phyloP scores from a whole-genome alignment of 345 rosid species.

The Camelina sativa region DNA sequence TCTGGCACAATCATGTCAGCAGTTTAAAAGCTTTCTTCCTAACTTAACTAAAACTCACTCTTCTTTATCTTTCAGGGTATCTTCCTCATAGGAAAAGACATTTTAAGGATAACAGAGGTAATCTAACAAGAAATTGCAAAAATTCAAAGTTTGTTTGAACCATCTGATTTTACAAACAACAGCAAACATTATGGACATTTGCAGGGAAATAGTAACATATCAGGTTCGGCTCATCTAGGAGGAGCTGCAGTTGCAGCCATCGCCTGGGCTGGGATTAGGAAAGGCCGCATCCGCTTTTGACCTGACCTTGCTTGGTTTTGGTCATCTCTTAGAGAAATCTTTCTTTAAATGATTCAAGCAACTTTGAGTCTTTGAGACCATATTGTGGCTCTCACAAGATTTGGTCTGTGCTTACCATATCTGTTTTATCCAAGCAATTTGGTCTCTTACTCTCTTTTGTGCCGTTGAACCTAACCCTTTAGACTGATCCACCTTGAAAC shows the following conservation, averaged over 20 bases:
- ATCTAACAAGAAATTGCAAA: not conserved
- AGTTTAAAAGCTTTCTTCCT: slow-evolving; percentile 24
- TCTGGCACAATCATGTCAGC: slow-evolving; percentile 13
- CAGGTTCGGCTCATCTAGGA: slow-evolving; percentile 91
- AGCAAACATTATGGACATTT: slow-evolving; percentile 41
- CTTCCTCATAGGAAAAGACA: slow-evolving; percentile 74
- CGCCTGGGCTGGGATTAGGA: slow-evolving; percentile 69
- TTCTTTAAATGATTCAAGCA: slow-evolving; percentile 15
- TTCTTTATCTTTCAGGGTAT: slow-evolving; percentile 57
- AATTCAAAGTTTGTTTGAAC: slow-evolving; percentile 19
- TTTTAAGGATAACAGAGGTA: slow-evolving; percentile 73
- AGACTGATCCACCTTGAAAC: not conserved
- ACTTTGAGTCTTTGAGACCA: slow-evolving; percentile 26
- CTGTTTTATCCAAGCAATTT: slow-evolving; percentile 13
- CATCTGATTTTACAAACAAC: slow-evolving; percentile 9
- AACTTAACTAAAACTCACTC: not conserved
- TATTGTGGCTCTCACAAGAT: slow-evolving; percentile 18
- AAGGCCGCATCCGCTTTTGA: slow-evolving; percentile 54
- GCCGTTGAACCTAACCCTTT: not conserved
- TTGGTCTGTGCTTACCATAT: not conserved
- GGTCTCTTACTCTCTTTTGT: slow-evolving; percentile 17
- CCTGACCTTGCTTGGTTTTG: slow-evolving; percentile 19
- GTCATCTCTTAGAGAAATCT: slow-evolving; percentile 24
- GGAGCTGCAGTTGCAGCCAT: slow-evolving; percentile 94
- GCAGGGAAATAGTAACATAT: slow-evolving; percentile 78